Percentiles rank a stretch among this genome's conserved stretches.
phyloP scores from a whole-genome alignment of 352 stramenopile genomes.

The Phytophthora quininea region DNA sequence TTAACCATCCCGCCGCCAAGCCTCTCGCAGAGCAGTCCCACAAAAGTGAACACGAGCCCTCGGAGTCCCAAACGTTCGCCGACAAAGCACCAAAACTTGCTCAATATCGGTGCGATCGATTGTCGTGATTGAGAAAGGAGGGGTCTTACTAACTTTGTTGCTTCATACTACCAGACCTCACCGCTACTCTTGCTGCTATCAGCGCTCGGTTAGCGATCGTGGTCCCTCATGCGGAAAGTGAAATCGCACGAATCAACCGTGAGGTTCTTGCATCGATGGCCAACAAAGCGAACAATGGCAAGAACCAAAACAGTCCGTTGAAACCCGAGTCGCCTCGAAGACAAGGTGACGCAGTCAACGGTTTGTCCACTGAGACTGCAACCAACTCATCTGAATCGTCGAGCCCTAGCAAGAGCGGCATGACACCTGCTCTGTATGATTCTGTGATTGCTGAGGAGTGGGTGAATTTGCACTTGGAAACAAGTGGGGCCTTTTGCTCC shows the following conservation, averaged over 20 bases:
- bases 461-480: slow-evolving; percentile 81
- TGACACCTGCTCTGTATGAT: slow-evolving; percentile 53
- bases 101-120: slow-evolving; percentile 43
- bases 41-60: slow-evolving; percentile 18
- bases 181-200: slow-evolving; percentile 61
- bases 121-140: background rate
- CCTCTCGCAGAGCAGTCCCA: slow-evolving; percentile 4
- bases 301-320: slow-evolving; percentile 19
- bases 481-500: slow-evolving; percentile 52
- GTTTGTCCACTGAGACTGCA: background rate
- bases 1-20: slow-evolving; percentile 7
- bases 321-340: slow-evolving; percentile 3
- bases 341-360: background rate
- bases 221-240: slow-evolving; percentile 65
- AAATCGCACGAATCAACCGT: slow-evolving; percentile 77
- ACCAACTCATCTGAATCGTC: slow-evolving; percentile 4
- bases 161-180: slow-evolving; percentile 27
- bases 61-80: slow-evolving; percentile 29
- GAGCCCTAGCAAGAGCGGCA: slow-evolving; percentile 31
- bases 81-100: slow-evolving; percentile 37
- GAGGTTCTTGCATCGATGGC: slow-evolving; percentile 38
- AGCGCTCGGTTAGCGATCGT: slow-evolving; percentile 58
- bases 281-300: slow-evolving; percentile 24
- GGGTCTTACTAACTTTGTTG: background rate
- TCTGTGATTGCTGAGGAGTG: slow-evolving; percentile 80